phyloP scores from a whole-genome alignment of 2,329 filamentous ascomycete genomes.

The Ceratocystis lukuohia region DNA sequence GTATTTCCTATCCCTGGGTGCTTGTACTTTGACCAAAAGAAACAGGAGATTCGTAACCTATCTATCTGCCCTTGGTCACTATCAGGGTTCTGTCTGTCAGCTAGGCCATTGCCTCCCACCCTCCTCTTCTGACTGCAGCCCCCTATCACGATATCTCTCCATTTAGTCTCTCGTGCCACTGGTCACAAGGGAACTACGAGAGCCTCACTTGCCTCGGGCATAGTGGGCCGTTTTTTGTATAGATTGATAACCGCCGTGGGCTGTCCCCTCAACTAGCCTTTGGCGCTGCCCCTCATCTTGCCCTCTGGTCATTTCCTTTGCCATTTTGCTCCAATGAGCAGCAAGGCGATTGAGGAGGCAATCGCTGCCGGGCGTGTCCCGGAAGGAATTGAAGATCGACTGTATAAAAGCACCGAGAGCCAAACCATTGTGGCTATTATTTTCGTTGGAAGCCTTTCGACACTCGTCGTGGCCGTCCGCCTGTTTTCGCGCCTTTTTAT shows the following conservation, averaged over 20 bases:
- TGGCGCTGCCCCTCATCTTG: background rate
- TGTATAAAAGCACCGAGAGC: conserved; percentile 28
- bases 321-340: conserved; percentile 8
- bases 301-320: background rate
- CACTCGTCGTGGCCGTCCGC: conserved; percentile 27
- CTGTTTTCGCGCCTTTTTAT: conserved; percentile 28
- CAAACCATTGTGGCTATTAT: conserved; percentile 30
- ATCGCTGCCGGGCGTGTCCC: conserved; percentile 29
- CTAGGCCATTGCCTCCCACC: no score
- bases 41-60: no score
- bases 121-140: no score
- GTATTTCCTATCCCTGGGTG: background rate
- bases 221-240: no score
- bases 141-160: no score
- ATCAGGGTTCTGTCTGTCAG: no score
- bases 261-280: no score
- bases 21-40: background rate
- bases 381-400: conserved; percentile 25
- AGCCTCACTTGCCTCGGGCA: no score
- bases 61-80: no score
- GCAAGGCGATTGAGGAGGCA: conserved; percentile 23
- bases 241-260: no score
- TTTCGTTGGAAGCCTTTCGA: conserved; percentile 27
- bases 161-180: no score
- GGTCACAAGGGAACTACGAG: no score